phyloP scores from a whole-genome alignment of 768 basidiomycete genomes.

The Mycena galericulata region DNA sequence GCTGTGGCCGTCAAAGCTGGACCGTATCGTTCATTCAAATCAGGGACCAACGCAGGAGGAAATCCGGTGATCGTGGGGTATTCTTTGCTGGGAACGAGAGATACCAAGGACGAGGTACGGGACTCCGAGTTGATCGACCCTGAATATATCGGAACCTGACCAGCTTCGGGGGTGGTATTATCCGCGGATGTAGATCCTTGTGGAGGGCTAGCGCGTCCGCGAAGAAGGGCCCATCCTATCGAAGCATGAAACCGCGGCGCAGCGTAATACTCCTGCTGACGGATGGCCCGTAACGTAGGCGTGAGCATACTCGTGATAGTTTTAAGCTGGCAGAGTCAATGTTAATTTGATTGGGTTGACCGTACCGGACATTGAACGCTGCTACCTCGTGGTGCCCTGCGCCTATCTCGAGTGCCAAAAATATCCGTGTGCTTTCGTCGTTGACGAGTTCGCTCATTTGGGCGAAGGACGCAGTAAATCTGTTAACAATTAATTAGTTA shows the following conservation, averaged over 20 bases:
- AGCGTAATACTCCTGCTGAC: constrained; percentile 84
- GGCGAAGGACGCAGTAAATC: constrained; percentile 81
- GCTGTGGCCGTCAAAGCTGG: constrained; percentile 50
- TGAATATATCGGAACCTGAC: constrained; percentile 10
- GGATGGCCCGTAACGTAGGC: constrained; percentile 67
- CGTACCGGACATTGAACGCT: not conserved
- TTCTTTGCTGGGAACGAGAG: constrained; percentile 26
- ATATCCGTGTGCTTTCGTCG: constrained; percentile 84
- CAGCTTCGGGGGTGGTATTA: not conserved
- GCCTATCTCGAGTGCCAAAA: constrained; percentile 85
- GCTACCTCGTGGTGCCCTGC: constrained; percentile 84
- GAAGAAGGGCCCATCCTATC: constrained; percentile 87
- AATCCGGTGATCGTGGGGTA: constrained; percentile 60
- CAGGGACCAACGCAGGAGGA: constrained; percentile 58
- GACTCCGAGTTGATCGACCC: constrained; percentile 19
- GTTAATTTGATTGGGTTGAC: not conserved
- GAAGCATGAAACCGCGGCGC: constrained; percentile 90
- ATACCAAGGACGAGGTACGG: constrained; percentile 30
- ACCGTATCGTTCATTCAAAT: constrained; percentile 64
- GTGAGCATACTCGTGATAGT: constrained; percentile 66
- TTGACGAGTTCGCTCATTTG: constrained; percentile 78
- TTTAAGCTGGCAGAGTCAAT: constrained; percentile 60
- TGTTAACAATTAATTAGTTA: constrained; percentile 45
- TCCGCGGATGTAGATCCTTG: not conserved
- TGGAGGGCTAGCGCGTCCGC: constrained; percentile 34